Evolutionary conservation across 1,284 basidiomycete species (phyloP), one percentile per base, ranked within the genome.

Genomic region (Cerrena zonata): DNA sequence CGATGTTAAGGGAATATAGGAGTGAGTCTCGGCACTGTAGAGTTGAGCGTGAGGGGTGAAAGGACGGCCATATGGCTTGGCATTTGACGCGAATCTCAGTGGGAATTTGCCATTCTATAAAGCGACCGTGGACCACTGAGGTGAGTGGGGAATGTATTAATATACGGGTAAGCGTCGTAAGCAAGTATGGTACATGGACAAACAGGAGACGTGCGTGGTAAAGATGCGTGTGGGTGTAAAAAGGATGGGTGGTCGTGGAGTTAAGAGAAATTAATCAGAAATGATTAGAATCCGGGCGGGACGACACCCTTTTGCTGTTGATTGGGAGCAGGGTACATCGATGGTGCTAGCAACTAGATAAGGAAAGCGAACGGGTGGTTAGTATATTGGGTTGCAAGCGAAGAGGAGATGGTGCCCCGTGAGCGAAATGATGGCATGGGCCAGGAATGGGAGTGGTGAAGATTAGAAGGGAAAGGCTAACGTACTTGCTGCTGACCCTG

Each of bases 401-500:
- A 51, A 43, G 39, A 50, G 54, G 45, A 48, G 50, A 10, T 18
- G 39, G 5, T n/a, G 7, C 7, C 18, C 21, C n/a, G 10, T 22
- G 18, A 7, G 43, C 5, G 43, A 42, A 42, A 21, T 11, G 40
- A 22, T 34, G 30, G 30, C 30, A 34, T 34, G 50, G 53, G 30
- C 30, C 42, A 45, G 41, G 22, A 50, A 55, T 51, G 53, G 5
- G 47, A 30, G 47, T 22, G 24, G 24, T 13, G 22, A 19, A 48
- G 22, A 39, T 23, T 15, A 22, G 21, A 42, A 15, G 39, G 24
- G 43, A 50, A 34, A 44, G 18, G n/a, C 19, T 23, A 30, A 78
- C 79, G 55, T 54, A 91, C 91, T 80, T 89, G 87, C 71, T 94
- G 91, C 18, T 86, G 86, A 37, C 94, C 94, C 64, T 91, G 86